Conservation (phyloP, 2,329 filamentous ascomycete species). For the Fusarium agapanthi region DNA sequence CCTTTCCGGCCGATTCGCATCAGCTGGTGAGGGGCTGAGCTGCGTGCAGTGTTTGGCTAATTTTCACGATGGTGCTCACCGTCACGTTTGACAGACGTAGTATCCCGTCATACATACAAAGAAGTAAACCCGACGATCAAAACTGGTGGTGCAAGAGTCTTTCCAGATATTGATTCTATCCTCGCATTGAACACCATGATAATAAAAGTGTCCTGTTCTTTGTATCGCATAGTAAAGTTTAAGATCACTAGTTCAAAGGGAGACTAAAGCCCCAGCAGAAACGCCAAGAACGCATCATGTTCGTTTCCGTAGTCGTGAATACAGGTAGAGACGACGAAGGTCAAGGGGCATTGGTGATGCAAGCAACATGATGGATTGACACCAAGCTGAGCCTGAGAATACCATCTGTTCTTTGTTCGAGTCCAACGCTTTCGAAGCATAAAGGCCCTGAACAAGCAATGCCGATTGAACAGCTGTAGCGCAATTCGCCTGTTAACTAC, state of each 20-base stretch:
- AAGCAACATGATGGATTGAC: not conserved
- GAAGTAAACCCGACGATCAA: rapidly evolving
- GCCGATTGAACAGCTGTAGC: not conserved
- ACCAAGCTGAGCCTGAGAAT: rapidly evolving
- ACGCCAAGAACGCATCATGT: not conserved
- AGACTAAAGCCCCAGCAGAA: rapidly evolving
- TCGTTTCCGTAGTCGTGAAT: not conserved
- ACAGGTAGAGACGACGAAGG: too few species aligned
- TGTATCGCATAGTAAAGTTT: rapidly evolving
- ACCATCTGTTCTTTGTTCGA: not conserved
- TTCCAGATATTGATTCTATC: not conserved
- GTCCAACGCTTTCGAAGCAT: rapidly evolving
- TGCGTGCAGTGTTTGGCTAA: not conserved
- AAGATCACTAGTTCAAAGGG: not conserved
- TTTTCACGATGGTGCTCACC: not conserved
- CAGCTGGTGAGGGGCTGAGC: rapidly evolving
- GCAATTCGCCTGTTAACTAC: rapidly evolving
- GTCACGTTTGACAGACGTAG: not conserved
- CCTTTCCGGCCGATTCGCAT: not conserved
- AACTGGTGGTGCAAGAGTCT: not conserved
- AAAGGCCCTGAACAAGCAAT: rapidly evolving
- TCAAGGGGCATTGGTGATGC: too few species aligned
- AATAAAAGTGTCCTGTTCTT: rapidly evolving
- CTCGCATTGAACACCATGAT: too few species aligned
- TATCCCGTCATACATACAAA: not conserved